Evolutionary conservation across 2,329 filamentous ascomycete genomes (phyloP).

Genomic region (Thelonectria discophora): DNA sequence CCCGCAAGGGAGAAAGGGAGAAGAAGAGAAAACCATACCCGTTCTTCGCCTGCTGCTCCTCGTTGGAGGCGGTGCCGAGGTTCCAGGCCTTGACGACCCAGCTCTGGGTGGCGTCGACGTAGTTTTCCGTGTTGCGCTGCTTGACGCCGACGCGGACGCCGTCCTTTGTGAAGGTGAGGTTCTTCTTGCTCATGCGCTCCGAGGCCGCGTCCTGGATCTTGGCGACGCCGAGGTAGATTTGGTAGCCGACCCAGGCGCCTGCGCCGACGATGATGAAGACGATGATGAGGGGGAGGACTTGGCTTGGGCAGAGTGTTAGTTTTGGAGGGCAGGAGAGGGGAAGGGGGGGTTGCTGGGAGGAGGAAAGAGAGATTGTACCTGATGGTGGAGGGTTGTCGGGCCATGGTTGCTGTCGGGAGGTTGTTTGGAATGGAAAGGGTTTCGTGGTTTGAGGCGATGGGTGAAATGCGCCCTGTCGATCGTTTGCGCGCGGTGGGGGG

Average conservation of each 20-base stretch:
- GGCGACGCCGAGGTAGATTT: conserved; percentile 73
- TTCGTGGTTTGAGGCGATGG: not conserved
- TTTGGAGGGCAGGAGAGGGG: too few relatives aligned
- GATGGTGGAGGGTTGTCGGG: conserved; percentile 35
- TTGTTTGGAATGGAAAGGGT: not conserved
- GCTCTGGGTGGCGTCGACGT: conserved; percentile 77
- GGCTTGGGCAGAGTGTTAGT: conserved; percentile 43
- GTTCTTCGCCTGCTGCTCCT: conserved; percentile 31
- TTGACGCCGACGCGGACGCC: conserved; percentile 77
- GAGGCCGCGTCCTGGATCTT: conserved; percentile 72
- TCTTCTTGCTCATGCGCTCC: conserved; percentile 77
- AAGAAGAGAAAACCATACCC: conserved; percentile 2
- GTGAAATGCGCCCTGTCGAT: conserved; percentile 1
- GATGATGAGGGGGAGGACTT: conserved; percentile 74
- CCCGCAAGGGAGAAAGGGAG: too few relatives aligned
- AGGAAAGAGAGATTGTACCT: conserved; percentile 27
- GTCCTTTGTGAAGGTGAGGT: conserved; percentile 79
- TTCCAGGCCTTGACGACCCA: conserved; percentile 74
- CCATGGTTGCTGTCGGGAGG: conserved; percentile 28
- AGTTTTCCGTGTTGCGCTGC: conserved; percentile 72
- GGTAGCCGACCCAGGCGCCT: conserved; percentile 73
- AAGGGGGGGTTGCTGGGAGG: not conserved
- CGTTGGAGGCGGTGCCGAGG: conserved; percentile 50
- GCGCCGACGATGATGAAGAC: conserved; percentile 69
- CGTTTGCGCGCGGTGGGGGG: not conserved